Conservation (phyloP, 1,139 yeast species). For the Yamadazyma diddensiae region DNA sequence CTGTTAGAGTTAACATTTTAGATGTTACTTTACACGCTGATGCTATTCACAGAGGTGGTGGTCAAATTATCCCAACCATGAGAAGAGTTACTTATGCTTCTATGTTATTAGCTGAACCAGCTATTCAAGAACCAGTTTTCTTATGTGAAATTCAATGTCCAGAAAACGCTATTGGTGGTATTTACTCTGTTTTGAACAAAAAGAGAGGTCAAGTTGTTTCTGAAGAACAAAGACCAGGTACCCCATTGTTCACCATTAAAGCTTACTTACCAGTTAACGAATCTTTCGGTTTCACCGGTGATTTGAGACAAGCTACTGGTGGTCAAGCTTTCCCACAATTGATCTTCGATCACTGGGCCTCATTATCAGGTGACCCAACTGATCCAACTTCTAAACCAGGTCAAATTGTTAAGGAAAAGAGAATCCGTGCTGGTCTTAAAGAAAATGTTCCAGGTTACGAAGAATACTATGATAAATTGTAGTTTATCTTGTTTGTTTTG, state of each 20-base stretch:
- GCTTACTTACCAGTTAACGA: conserved; percentile 99
- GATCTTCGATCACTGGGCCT: conserved; percentile 98
- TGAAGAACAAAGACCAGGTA: conserved; percentile 99
- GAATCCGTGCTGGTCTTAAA: conserved; percentile 98
- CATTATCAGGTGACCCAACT: conserved; percentile 87
- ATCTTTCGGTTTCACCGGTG: conserved; percentile 99
- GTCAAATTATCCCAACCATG: conserved; percentile 99
- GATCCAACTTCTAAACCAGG: conserved; percentile 95
- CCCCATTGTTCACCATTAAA: conserved; percentile 98
- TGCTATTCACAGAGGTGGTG: conserved; percentile 99
- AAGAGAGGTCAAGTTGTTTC: conserved; percentile 99
- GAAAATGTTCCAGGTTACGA: conserved; percentile 98
- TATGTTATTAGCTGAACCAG: conserved; percentile 97
- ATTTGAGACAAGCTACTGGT: conserved; percentile 99
- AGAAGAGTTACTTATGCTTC: conserved; percentile 99
- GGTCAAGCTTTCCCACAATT: conserved; percentile 99
- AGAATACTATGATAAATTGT: conserved; percentile 99
- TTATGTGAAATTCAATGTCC: conserved; percentile 99
- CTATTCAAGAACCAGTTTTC: conserved; percentile 99
- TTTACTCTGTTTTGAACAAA: conserved; percentile 98
- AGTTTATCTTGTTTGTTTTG: conserved; percentile 34
- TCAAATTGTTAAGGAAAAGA: conserved; percentile 81
- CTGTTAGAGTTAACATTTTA: conserved; percentile 95
- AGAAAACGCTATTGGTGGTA: conserved; percentile 99
- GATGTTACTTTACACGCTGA: conserved; percentile 99